Base-by-base conservation (phyloP, 2,329 filamentous ascomycete genomes). In the Paramyrothecium roridum region DNA sequence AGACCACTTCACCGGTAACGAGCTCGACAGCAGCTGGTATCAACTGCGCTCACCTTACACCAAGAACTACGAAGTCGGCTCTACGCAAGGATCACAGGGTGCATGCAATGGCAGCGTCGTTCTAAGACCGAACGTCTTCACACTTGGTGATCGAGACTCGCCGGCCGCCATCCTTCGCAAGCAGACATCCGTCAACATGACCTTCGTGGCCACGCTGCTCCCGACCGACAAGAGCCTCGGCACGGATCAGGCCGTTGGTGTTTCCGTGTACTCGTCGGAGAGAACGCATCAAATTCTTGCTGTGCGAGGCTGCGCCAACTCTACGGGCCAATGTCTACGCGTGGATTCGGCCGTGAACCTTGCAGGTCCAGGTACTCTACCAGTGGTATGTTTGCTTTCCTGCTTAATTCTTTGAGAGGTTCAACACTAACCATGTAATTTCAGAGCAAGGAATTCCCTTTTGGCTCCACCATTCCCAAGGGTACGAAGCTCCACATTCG, bases 151-250 rank as follows among this genome's bases (percentile, higher is more conserved):
- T 37, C 57, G 66, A 13, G 67, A 69, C n/a, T 67, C 63, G 2
- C 63, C 67, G 0, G 62, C 64, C 8, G 66, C 65, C 6, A 33
- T 68, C 3, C 55, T 70, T 8, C 62, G 61, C 6, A 70, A 69
- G 54, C 66, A 69, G 52, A 65, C 59, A 23, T 67, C 63, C 8
- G 33, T 67, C 34, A 70, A 70, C 52, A 68, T 69, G 63, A 67
- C 65, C 1, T 69, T 66, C 23, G 57, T 63, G 1, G 64, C 65
- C 12, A 63, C 55, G 8, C 30, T 65, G 20, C 34, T 60, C 8
- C 47, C 56, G 1, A 62, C 57, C 2, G 45, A 56, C 1, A 57
- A 55, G 16, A 55, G 53, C 2, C 48, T 67, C 2, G 61, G 60
- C 1, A 54, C 57, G 2, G 53, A 56, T 3, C 63, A 68, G 37